Percentiles rank a stretch among this genome's conserved stretches.
phyloP scores from a whole-genome alignment of 192 early-diverging fungal species.

The Dissophora ornata region DNA sequence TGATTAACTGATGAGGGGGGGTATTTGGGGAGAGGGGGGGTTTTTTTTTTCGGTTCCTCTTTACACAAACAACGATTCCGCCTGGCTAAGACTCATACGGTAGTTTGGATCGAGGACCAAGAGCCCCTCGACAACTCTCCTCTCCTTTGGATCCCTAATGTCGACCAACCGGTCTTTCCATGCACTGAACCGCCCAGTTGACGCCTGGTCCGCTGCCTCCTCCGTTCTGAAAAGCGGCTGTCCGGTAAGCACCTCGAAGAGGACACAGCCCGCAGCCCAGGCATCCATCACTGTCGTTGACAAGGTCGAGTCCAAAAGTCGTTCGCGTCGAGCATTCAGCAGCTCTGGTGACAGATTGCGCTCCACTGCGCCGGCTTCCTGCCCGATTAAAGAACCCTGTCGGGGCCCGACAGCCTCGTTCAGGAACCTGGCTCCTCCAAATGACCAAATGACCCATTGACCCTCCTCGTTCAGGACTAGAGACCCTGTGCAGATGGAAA shows the following conservation, averaged over 20 bases:
- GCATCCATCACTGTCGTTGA: conserved; percentile 44
- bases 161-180: conserved; percentile 50
- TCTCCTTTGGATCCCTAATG: conserved; percentile 32
- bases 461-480: conserved; percentile 49
- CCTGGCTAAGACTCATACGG: conserved; percentile 38
- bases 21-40: too few relatives aligned
- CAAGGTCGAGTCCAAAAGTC: conserved; percentile 36
- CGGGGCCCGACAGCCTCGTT: conserved; percentile 51
- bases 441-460: conserved; percentile 53
- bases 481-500: conserved; percentile 52
- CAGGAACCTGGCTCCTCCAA: conserved; percentile 50
- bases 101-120: conserved; percentile 41
- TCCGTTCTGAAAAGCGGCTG: conserved; percentile 50
- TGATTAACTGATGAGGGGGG: too few relatives aligned
- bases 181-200: conserved; percentile 44
- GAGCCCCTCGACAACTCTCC: conserved; percentile 37
- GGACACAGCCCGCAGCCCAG: conserved; percentile 52
- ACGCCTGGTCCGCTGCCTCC: conserved; percentile 49
- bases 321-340: conserved; percentile 28
- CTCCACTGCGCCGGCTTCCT: conserved; percentile 44
- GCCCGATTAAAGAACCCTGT: conserved; percentile 37
- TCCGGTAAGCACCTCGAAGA: conserved; percentile 49
- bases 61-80: conserved; percentile 35
- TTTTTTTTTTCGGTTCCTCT: conserved; percentile 3
- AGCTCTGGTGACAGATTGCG: conserved; percentile 42